Percentiles rank a stretch among this genome's conserved stretches.
phyloP scores from a whole-genome alignment of 805 yeast genomes.

The Kodamaea hsintzibuensis region DNA sequence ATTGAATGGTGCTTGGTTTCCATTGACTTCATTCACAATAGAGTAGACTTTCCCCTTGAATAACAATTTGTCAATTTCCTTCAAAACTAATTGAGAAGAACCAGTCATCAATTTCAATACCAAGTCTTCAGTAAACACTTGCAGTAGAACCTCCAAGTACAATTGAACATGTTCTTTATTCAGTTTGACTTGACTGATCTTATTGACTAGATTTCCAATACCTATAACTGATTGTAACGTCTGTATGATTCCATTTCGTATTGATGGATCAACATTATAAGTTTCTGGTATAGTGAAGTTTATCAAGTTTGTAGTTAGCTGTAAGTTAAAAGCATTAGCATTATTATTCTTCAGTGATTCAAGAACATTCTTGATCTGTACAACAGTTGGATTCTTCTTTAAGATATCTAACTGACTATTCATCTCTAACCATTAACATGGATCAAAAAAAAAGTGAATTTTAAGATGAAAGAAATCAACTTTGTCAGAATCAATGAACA shows the following conservation, averaged over 20 bases:
- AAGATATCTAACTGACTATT: conserved; percentile 12
- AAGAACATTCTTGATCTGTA: conserved; percentile 11
- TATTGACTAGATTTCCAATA: conserved; percentile 31
- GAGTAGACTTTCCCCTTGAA: conserved; percentile 34
- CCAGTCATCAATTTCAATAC: conserved; percentile 11
- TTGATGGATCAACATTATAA: conserved; percentile 20
- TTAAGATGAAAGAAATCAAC: background rate
- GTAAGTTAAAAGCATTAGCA: conserved; percentile 6
- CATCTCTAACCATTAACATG: background rate
- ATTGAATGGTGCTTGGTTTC: conserved; percentile 14
- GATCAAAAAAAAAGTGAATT: background rate
- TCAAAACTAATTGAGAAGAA: conserved; percentile 14
- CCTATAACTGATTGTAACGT: conserved; percentile 29
- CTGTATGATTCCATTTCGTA: conserved; percentile 9
- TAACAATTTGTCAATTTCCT: conserved; percentile 39
- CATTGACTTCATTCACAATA: conserved; percentile 24
- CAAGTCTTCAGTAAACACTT: conserved; percentile 18
- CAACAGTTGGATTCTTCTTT: conserved; percentile 13
- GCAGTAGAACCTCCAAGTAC: conserved; percentile 14
- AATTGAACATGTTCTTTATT: conserved; percentile 9
- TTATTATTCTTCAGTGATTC: background rate
- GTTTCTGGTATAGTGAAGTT: conserved; percentile 36
- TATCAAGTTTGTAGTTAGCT: conserved; percentile 24
- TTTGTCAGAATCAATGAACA: background rate
- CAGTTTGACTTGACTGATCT: conserved; percentile 9